A percentile compares a stretch with the other conserved stretches of the same genome.
Evolutionary conservation across 371 early-diverging fungal genomes (phyloP).

Genomic region (Mucor indicus): DNA sequence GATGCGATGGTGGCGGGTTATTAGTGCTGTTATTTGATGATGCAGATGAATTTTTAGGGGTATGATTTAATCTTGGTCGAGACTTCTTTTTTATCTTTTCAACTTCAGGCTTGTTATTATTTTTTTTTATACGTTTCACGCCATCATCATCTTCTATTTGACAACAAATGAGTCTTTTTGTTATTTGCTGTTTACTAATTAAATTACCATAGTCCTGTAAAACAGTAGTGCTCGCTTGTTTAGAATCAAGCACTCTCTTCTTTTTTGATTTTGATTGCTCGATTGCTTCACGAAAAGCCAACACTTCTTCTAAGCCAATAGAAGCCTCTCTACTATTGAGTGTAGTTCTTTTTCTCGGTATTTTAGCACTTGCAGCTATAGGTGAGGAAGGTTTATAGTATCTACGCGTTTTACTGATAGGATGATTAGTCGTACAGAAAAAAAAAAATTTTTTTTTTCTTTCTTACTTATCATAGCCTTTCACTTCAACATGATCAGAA

Average conservation of each 20-base stretch:
- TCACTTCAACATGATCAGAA: constrained; percentile 20
- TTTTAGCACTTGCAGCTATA: constrained; percentile 21
- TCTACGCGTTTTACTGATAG: constrained; percentile 22
- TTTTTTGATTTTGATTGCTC: constrained; percentile 23
- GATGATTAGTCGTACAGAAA: background rate
- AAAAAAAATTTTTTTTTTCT: background rate
- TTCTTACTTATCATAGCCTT: constrained; percentile 17
- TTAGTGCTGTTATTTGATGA: background rate
- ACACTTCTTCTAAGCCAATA: constrained; percentile 48
- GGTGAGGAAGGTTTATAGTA: constrained; percentile 23
- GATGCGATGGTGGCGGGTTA: constrained; percentile 3
- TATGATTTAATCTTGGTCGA: constrained; percentile 7
- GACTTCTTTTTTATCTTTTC: constrained; percentile 12
- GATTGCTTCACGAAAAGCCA: constrained; percentile 37
- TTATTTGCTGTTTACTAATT: constrained; percentile 2
- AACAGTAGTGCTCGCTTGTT: constrained; percentile 19
- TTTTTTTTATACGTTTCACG: too few species aligned
- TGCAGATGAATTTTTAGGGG: constrained; percentile 1
- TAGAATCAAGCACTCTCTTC: constrained; percentile 2
- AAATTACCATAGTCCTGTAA: constrained; percentile 21
- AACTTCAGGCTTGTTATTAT: constrained; percentile 2
- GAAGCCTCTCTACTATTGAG: constrained; percentile 58
- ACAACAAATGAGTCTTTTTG: too few species aligned
- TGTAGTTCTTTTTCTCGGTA: constrained; percentile 52
- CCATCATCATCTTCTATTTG: constrained; percentile 2